phyloP scores from a whole-genome alignment of 768 basidiomycete genomes.

The Tylopilus balloui region DNA sequence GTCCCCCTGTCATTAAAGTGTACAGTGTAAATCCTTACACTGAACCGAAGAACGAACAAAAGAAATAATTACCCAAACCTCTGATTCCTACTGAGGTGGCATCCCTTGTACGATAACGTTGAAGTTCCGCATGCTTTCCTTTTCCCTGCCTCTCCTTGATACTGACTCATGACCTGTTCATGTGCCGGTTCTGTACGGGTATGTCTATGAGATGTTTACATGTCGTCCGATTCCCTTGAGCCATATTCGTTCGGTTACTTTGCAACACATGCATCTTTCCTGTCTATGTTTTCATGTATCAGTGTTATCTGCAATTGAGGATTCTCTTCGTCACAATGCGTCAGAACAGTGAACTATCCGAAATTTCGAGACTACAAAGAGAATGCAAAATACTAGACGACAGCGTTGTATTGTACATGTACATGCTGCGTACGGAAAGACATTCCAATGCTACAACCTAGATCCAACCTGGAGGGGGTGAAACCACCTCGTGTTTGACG shows the following conservation, averaged over 20 bases:
- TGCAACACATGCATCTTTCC: conserved; percentile 14
- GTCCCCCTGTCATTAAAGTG: conserved; percentile 95
- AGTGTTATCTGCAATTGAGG: conserved; percentile 15
- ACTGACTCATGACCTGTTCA: conserved; percentile 28
- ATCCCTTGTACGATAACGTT: conserved; percentile 31
- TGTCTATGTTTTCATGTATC: conserved; percentile 24
- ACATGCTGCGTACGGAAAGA: background rate
- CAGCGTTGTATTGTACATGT: background rate
- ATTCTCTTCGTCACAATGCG: conserved; percentile 3
- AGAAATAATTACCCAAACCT: conserved; percentile 31
- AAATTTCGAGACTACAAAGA: background rate
- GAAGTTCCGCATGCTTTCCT: conserved; percentile 30
- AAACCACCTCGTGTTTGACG: conserved; percentile 2
- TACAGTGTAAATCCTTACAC: conserved; percentile 94
- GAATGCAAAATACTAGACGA: background rate
- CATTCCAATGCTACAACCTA: conserved; percentile 16
- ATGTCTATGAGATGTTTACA: conserved; percentile 26
- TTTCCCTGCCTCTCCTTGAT: conserved; percentile 28
- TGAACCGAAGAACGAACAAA: conserved; percentile 37
- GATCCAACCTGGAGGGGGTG: conserved; percentile 48
- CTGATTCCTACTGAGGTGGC: background rate
- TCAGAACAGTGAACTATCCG: background rate
- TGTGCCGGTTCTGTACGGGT: conserved; percentile 28
- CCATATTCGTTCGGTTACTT: conserved; percentile 11
- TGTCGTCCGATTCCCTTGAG: conserved; percentile 18